phyloP scores from a whole-genome alignment of 2,329 filamentous ascomycete species.

The Stachybotrys chartarum region DNA sequence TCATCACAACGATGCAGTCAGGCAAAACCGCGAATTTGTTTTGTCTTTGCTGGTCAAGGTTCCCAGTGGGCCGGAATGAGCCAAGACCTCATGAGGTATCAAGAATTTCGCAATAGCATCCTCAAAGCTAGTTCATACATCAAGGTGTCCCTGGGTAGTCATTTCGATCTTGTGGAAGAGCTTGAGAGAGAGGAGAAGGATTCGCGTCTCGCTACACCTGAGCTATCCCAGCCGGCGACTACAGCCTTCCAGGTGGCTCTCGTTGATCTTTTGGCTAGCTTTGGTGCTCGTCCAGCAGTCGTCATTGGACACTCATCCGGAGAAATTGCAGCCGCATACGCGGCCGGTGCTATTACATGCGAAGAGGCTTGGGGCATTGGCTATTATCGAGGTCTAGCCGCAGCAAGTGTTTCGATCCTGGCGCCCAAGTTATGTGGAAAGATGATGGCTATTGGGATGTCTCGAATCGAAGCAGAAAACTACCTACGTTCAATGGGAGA shows the following conservation, averaged over 20 bases:
- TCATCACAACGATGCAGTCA: neutral
- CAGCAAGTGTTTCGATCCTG: conserved; percentile 18
- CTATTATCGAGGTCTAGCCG: conserved; percentile 31
- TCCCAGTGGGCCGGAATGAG: conserved; percentile 37
- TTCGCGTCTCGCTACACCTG: conserved; percentile 20
- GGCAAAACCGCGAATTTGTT: conserved; percentile 23
- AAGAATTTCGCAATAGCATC: conserved; percentile 33
- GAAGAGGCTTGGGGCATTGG: conserved; percentile 33
- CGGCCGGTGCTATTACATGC: conserved; percentile 25
- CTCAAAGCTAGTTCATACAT: conserved; percentile 23
- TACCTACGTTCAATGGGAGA: conserved; percentile 15
- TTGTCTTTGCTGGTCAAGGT: conserved; percentile 37
- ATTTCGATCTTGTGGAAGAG: conserved; percentile 28
- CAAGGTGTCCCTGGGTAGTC: conserved; percentile 17
- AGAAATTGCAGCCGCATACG: conserved; percentile 38
- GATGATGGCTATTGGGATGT: conserved; percentile 35
- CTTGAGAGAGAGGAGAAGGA: conserved; percentile 10
- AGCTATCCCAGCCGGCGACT: conserved; percentile 32
- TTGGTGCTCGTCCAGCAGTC: conserved; percentile 21
- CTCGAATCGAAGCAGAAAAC: conserved; percentile 13
- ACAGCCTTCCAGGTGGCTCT: conserved; percentile 35
- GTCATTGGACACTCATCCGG: conserved; percentile 40
- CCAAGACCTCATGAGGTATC: conserved; percentile 29
- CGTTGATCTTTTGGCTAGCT: conserved; percentile 28
- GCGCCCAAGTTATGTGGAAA: conserved; percentile 22